Percentiles rank a stretch among this genome's conserved stretches.
These are phyloP conservation scores for Calonectria pseudoturangicola DNA, from an alignment of 2,329 filamentous ascomycete species.

Conservation along the genomic window DNA sequence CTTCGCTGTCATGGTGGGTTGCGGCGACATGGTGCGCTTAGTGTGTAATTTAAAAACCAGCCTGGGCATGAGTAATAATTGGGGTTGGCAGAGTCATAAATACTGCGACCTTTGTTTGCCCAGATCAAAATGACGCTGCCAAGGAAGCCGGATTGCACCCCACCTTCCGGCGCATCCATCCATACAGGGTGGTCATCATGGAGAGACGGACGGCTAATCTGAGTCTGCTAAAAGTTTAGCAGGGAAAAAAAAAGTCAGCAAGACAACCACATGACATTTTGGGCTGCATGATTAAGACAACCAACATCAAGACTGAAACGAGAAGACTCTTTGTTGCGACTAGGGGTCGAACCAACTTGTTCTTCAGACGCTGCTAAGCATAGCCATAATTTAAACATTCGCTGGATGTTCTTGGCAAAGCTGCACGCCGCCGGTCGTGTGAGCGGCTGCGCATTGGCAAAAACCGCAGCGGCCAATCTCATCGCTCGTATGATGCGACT, in stretches of 20 bases:
- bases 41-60: slow-evolving; percentile 15
- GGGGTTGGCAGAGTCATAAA: background rate
- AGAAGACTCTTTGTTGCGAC: background rate
- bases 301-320: background rate
- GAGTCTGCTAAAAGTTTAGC: too few species aligned
- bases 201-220: background rate
- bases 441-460: background rate
- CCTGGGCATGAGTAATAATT: slow-evolving; percentile 9
- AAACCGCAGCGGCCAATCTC: slow-evolving; percentile 29
- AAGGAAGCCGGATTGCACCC: background rate
- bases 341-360: background rate
- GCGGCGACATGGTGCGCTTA: background rate
- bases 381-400: background rate
- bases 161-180: slow-evolving; percentile 2
- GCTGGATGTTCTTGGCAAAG: background rate
- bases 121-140: background rate
- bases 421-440: background rate
- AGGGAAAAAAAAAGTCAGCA: too few species aligned
- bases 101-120: background rate
- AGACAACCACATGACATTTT: background rate
- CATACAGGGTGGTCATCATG: background rate
- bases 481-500: slow-evolving; percentile 25
- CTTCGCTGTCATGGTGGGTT: background rate
- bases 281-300: background rate
- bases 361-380: too few species aligned